Base-by-base conservation (phyloP, 495 filamentous ascomycete species). In the Cudoniella acicularis region DNA sequence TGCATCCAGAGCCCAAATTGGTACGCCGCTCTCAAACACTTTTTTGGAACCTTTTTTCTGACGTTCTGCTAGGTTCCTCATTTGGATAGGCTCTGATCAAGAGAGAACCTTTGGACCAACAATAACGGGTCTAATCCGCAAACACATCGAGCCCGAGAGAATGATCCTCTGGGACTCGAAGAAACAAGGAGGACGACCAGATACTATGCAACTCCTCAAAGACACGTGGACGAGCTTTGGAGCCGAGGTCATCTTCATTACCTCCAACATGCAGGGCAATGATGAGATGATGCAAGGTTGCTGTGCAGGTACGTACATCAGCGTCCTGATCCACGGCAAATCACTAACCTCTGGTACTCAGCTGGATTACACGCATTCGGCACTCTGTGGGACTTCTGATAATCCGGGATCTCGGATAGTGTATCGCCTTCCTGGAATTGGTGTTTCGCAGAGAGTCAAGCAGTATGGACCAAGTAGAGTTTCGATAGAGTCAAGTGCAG, bases 91-190 rank as follows among this genome's bases (percentile, higher is more conserved):
- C 9, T 74, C 70, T 40, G 69, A 77, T 60, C 74, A 77, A 45
- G 74, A 77, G 57, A 70, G 63, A 56, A 74, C 72, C 1, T 77
- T 77, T 49, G 74, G 74, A n/a, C 70, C 73, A 26, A 75, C 73
- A 18, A 75, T 77, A 49, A 51, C 73, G 2, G 64, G 67, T 17
- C 68, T 77, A 13, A 73, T 77, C 57, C 69, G 64, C 54, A 70
- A 73, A 22, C 52, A 75, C 65, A 77, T 77, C 65, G 69, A 72
- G 57, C 72, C 74, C 1, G 73, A 75, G 65, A 57, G 74, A 40
- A 75, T 74, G 72, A 77, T 77, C 21, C 68, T 77, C 16, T 77
- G 74, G 74, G 74, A 77, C 64, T 72, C 74, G 13, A 77, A 77
- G 66, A 72, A 77, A 64, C 64, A 68, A 50, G 74, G 74, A 41